Evolutionary conservation across 2,329 filamentous ascomycete species (phyloP).

Genomic region (Rhinocladiella similis): DNA sequence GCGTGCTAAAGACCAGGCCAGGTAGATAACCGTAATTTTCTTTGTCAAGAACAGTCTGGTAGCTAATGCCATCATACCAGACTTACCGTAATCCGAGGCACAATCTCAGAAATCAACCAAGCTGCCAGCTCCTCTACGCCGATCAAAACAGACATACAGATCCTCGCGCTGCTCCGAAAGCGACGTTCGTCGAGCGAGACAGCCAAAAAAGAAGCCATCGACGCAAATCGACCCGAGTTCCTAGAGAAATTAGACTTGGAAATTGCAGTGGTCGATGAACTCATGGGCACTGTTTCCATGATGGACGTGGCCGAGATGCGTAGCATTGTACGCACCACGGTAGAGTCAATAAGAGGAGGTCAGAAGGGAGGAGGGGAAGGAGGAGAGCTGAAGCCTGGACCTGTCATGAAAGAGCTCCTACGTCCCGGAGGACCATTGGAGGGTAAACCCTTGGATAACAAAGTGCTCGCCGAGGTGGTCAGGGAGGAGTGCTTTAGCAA

Average conservation of each 20-base stretch:
- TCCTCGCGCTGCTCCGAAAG: conserved; percentile 49
- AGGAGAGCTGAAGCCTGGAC: conserved; percentile 38
- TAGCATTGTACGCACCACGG: conserved; percentile 36
- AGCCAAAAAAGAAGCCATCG: conserved; percentile 43
- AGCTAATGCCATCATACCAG: conserved; percentile 29
- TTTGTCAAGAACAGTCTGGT: not conserved
- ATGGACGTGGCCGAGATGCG: conserved; percentile 43
- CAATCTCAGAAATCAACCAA: conserved; percentile 53
- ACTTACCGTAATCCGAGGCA: conserved; percentile 48
- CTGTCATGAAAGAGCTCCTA: conserved; percentile 45
- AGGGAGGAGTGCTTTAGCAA: conserved; percentile 32
- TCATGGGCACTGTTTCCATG: conserved; percentile 44
- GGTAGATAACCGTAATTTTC: conserved; percentile 33
- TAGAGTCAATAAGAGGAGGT: conserved; percentile 35
- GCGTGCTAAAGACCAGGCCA: conserved; percentile 49
- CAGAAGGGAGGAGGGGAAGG: not conserved
- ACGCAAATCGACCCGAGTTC: conserved; percentile 44
- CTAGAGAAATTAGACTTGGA: conserved; percentile 48
- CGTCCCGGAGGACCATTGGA: conserved; percentile 42
- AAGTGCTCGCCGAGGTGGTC: conserved; percentile 42
- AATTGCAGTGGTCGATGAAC: conserved; percentile 45
- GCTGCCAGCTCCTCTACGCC: conserved; percentile 47
- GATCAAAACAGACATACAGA: conserved; percentile 48
- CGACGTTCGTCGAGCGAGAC: conserved; percentile 39
- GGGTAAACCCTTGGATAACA: conserved; percentile 45